Base-by-base conservation (phyloP, 345 rosid species). In the Gossypioides kirkii region DNA sequence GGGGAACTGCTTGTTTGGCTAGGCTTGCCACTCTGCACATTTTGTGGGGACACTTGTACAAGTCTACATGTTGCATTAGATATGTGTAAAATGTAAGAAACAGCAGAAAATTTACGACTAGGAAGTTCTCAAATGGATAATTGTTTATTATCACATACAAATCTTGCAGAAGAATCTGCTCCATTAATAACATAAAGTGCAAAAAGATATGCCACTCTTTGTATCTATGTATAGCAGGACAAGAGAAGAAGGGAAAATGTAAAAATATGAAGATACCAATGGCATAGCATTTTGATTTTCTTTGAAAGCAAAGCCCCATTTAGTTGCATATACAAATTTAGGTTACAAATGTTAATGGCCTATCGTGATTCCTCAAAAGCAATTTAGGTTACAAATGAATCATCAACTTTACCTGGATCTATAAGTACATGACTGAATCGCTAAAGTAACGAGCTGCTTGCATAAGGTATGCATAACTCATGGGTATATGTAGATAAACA, bases 31-130 rank as follows among this genome's bases (percentile, higher is more conserved):
- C 64, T 77, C 75, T 79, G 94, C 42, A 79, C 86, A 77, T 81
- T 77, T 71, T 82, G 79, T 71, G 86, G 75, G 72, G 83, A 85
- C 69, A 87, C 77, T 83, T 80, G 88, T 71, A 82, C 92, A 80
- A 95, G 93, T 88, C 99, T 95, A 81, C 42, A 73, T 23, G 67
- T 73, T 55, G 65, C 25, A 79, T 69, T 17, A 32, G 64, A 70
- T 69, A 26, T 43, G 43, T 20, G 36, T 20, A 67, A 50, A 62
- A 55, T 18, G 62, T 72, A 78, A 77, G 78, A 50, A 60, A 56
- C 38, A 10, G 28, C 17, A 72, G 53, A 62, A 22, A 50, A 55
- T 22, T 41, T 70, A 60, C 61, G 28, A 71, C 36, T 26, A 42
- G 50, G 22, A 64, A 65, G 58, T 75, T 77, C 73, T 45, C 28